Conservation (phyloP, 805 yeast species). For the Komagataella phaffii region DNA sequence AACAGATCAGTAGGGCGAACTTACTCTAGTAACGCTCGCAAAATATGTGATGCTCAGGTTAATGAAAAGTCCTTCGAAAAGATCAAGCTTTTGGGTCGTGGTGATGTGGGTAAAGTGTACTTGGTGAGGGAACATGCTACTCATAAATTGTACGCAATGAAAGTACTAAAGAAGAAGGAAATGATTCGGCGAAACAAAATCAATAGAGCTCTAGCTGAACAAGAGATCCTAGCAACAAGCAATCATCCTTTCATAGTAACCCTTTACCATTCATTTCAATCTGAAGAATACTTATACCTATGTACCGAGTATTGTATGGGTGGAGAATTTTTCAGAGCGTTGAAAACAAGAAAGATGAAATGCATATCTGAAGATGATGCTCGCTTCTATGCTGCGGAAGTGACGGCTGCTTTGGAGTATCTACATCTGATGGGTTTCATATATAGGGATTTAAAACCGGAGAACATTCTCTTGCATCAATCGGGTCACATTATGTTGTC, state of each 20-base stretch:
- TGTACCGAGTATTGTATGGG: slow-evolving; percentile 99
- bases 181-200: slow-evolving; percentile 93
- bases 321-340: slow-evolving; percentile 93
- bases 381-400: slow-evolving; percentile 90
- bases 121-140: slow-evolving; percentile 74
- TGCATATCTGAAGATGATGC: slow-evolving; percentile 85
- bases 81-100: slow-evolving; percentile 82
- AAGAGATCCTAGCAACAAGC: slow-evolving; percentile 87
- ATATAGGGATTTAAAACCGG: slow-evolving; percentile 94
- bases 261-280: slow-evolving; percentile 89
- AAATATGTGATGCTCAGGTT: slow-evolving; percentile 66
- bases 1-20: slow-evolving; percentile 37
- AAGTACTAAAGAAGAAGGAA: slow-evolving; percentile 77
- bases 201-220: slow-evolving; percentile 91
- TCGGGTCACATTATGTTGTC: slow-evolving; percentile 97
- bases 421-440: slow-evolving; percentile 94
- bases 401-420: slow-evolving; percentile 92
- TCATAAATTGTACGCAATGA: slow-evolving; percentile 79
- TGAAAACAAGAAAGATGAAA: slow-evolving; percentile 81
- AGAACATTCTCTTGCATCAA: slow-evolving; percentile 85
- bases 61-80: slow-evolving; percentile 81
- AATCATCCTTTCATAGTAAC: slow-evolving; percentile 97
- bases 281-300: slow-evolving; percentile 77
- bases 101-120: slow-evolving; percentile 96
- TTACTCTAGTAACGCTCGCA: slow-evolving; percentile 65